Evolutionary conservation across 1,284 basidiomycete genomes (phyloP), one percentile per base, ranked within the genome.

Genomic region (Naganishia sp.): DNA sequence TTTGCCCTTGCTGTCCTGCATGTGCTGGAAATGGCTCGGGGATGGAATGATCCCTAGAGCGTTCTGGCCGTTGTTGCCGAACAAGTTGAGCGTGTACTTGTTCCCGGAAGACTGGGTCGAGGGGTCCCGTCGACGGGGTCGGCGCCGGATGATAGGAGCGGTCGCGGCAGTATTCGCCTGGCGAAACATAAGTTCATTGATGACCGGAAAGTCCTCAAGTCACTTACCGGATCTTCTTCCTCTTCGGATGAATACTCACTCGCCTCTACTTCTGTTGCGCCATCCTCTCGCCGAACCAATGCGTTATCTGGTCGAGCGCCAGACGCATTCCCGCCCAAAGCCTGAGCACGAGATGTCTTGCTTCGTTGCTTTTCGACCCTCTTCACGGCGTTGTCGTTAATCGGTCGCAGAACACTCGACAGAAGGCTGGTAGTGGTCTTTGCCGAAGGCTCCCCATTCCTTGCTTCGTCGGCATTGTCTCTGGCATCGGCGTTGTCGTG

Each of bases 1-100:
- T n/a, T 61, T 61, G 9, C 58, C 72, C 69, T 15, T 73, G 35
- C 47, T 43, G 41, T 61, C 58, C 58, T 61, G 58, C 58, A 61
- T 51, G 41, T 61, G 51, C 47, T 51, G 47, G 10, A 61, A 39
- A 51, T 61, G 47, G 15, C 58, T 51, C 1, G 58, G 25, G 15
- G 46, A 50, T 13, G 58, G 58, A 6, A 61, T 47, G 10, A 61
- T 46, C n/a, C 58, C 58, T 11, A 61, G 62, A n/a, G 35, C 39
- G 41, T 31, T 39, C 21, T 49, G 63, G 6, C 41, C 50, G 21
- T 39, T 54, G 51, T 55, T 62, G 23, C 57, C 50, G 35, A 55
- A 49, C 41, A 57, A n/a, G 31, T 53, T 63, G 39, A 64, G 49
- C n/a, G 46, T 65, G 52, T 63, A 63, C 39, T 63, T 50, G 50